phyloP scores from a whole-genome alignment of 441 rosid species.

The Eugenia klotzschiana region DNA sequence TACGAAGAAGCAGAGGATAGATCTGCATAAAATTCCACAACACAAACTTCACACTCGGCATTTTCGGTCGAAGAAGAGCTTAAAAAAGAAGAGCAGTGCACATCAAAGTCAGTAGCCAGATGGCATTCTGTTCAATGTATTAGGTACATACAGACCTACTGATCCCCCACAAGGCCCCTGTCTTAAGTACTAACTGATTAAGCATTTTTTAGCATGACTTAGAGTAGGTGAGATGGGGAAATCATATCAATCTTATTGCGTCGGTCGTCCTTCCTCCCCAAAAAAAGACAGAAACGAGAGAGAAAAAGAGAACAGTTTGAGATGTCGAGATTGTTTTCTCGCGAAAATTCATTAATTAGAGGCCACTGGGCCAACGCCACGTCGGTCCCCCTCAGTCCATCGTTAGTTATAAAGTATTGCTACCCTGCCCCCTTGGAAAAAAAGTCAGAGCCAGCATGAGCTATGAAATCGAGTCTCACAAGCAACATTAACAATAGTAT shows the following conservation, averaged over 20 bases:
- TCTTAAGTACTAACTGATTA: background rate
- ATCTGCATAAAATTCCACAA: background rate
- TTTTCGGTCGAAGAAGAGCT: background rate
- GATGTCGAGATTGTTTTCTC: too few species aligned
- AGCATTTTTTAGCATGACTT: background rate
- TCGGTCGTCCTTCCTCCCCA: background rate
- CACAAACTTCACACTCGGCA: background rate
- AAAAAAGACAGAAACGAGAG: background rate
- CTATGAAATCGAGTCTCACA: background rate
- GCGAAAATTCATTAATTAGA: too few species aligned
- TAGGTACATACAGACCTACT: background rate
- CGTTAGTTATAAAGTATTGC: background rate
- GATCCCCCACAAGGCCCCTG: background rate
- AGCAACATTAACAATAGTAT: background rate
- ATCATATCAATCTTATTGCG: background rate
- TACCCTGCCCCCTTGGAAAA: background rate
- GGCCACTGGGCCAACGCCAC: background rate
- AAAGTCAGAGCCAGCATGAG: background rate
- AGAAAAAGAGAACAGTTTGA: too few species aligned
- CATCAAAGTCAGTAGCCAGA: background rate
- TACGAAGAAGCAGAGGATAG: background rate
- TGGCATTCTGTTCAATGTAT: background rate
- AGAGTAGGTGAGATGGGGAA: background rate
- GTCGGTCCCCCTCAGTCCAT: background rate
- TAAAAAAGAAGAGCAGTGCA: background rate